Conservation (phyloP, 1,284 basidiomycete species). For the Sanghuangporus baumii region DNA sequence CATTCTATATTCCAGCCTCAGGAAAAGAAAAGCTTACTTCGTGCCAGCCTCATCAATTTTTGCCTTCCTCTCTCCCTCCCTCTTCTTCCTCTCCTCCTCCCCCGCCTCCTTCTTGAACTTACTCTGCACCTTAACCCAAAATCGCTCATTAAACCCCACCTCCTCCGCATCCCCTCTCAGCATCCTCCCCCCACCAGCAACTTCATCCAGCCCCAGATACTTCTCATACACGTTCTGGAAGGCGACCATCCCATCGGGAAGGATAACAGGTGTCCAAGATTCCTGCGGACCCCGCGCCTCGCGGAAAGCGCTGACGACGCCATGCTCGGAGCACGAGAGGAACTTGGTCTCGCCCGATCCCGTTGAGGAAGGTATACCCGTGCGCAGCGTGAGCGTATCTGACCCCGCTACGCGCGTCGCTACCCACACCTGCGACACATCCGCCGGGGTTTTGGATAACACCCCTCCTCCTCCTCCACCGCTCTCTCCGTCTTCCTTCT, state of each 20-base stretch:
- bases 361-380: constrained; percentile 43
- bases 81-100: constrained; percentile 75
- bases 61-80: constrained; percentile 35
- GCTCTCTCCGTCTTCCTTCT: constrained; percentile 21
- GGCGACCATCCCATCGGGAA: constrained; percentile 71
- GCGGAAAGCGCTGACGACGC: constrained; percentile 73
- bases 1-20: constrained; percentile 6
- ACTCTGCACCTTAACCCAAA: constrained; percentile 86
- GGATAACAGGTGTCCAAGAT: constrained; percentile 76
- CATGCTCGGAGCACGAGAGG: constrained; percentile 78
- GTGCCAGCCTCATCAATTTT: constrained; percentile 62
- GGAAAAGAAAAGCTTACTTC: constrained; percentile 48
- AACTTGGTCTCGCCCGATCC: constrained; percentile 82
- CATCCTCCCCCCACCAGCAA: constrained; percentile 72
- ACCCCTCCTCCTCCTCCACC: constrained; percentile 2
- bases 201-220: constrained; percentile 76
- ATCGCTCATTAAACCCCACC: constrained; percentile 74
- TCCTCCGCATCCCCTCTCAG: constrained; percentile 80
- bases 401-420: constrained; percentile 76
- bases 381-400: constrained; percentile 74
- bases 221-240: constrained; percentile 85
- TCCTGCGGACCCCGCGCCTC: constrained; percentile 85
- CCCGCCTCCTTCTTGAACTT: constrained; percentile 86
- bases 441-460: constrained; percentile 45
- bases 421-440: constrained; percentile 86